Percentiles rank a stretch among this genome's conserved stretches.
phyloP scores from a whole-genome alignment of 352 stramenopile genomes.

The Phytophthora tubulina region DNA sequence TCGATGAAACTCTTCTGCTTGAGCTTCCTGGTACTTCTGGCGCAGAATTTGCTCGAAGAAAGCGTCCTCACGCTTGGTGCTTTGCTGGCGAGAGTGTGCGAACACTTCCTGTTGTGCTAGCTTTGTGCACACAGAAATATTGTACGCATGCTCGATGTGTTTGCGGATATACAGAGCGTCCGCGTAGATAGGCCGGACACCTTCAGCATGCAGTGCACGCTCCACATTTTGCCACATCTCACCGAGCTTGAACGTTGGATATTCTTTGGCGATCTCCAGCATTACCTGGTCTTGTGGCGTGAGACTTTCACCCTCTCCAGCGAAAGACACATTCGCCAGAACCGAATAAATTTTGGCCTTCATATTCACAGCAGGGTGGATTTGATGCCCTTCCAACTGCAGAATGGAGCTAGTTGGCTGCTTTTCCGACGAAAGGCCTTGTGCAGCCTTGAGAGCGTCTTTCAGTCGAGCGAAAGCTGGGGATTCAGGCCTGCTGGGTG shows the following conservation, averaged over 20 bases:
- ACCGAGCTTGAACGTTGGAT: slow-evolving; percentile 68
- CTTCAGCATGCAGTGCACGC: slow-evolving; percentile 65
- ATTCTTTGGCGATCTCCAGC: slow-evolving; percentile 82
- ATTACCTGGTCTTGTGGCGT: slow-evolving; percentile 64
- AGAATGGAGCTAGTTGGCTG: slow-evolving; percentile 37
- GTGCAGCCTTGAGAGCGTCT: slow-evolving; percentile 67
- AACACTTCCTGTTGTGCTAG: slow-evolving; percentile 66
- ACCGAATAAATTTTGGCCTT: slow-evolving; percentile 81
- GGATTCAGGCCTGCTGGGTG: slow-evolving; percentile 50
- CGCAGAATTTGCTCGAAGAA: slow-evolving; percentile 67
- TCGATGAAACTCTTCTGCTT: slow-evolving; percentile 67
- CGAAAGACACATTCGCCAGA: slow-evolving; percentile 71
- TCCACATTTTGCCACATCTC: slow-evolving; percentile 85
- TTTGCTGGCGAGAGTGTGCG: slow-evolving; percentile 26
- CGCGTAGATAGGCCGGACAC: slow-evolving; percentile 76
- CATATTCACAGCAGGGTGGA: slow-evolving; percentile 64
- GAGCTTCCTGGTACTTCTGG: slow-evolving; percentile 77
- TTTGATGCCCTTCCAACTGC: slow-evolving; percentile 42
- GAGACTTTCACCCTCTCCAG: slow-evolving; percentile 44
- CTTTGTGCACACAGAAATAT: slow-evolving; percentile 72
- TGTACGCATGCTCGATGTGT: slow-evolving; percentile 81
- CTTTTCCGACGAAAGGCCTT: slow-evolving; percentile 38
- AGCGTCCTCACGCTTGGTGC: slow-evolving; percentile 37
- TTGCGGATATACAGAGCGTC: slow-evolving; percentile 77
- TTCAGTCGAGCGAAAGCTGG: slow-evolving; percentile 79